Evolutionary conservation across 1,284 basidiomycete species (phyloP).

Genomic region (Papiliotrema terrestris): DNA sequence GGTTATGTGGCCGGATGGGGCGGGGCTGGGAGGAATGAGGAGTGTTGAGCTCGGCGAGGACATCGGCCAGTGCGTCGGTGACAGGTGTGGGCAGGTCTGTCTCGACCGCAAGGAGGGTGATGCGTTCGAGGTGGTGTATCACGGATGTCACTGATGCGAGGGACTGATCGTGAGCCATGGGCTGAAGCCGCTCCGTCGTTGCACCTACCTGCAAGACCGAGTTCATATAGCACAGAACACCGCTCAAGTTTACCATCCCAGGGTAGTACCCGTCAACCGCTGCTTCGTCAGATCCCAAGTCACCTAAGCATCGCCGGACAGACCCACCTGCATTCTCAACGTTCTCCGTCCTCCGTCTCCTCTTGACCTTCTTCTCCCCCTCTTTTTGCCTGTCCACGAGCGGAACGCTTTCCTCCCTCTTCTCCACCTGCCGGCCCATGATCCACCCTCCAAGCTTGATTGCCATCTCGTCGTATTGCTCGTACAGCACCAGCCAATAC

Average conservation of each 20-base stretch:
- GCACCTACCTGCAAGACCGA: constrained; percentile 75
- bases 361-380: constrained; percentile 12
- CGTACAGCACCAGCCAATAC: not conserved
- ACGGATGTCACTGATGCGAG: constrained; percentile 76
- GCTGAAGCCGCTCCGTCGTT: not conserved
- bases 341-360: constrained; percentile 17
- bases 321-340: not conserved
- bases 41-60: constrained; percentile 71
- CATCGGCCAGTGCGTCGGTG: constrained; percentile 67
- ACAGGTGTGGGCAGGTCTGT: constrained; percentile 77
- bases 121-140: constrained; percentile 65
- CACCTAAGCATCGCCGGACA: not conserved
- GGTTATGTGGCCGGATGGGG: constrained; percentile 64
- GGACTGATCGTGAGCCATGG: constrained; percentile 54
- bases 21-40: constrained; percentile 56
- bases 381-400: not conserved
- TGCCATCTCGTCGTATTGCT: constrained; percentile 4
- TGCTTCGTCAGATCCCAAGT: not conserved
- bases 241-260: constrained; percentile 87
- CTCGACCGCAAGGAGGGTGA: constrained; percentile 67
- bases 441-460: constrained; percentile 8
- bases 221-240: constrained; percentile 93
- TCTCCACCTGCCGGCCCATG: not conserved
- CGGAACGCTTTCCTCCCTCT: not conserved
- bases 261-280: constrained; percentile 57